Evolutionary conservation across 1,284 basidiomycete species (phyloP), one percentile per base, ranked within the genome.

Genomic region (Cronartium quercuum): DNA sequence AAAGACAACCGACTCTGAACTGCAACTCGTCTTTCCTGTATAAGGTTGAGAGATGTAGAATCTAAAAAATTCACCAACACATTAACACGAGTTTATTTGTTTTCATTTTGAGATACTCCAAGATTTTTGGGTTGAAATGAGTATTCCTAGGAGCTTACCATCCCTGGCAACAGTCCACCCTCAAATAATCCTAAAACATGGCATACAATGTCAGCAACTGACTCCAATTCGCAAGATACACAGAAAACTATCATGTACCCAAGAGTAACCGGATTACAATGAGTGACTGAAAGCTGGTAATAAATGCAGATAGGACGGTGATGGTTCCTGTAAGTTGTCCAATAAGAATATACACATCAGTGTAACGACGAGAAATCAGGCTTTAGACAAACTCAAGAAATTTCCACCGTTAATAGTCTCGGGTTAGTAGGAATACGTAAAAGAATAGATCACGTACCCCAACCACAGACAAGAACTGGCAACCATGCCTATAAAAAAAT

Each of bases 111-210:
- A 61, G 15, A 61, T 3, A 24, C 6, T 24, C 15, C 5, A 61
- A 18, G 4, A 24, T 34, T 3, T 5, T 61, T 37, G 6, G 21
- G 21, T 61, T 37, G 6, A 15, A 29, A 21, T 2, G 18, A 64
- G 2, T n/a, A 64, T 40, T 10, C 7, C 40, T 6, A 18, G 9
- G 15, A 4, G 55, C 63, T 73, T 18, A 73, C 70, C 47, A 73
- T 73, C 42, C 70, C 70, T 9, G 70, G 70, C 38, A 73, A 58
- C 24, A 73, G 47, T 12, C 70, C 70, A 41, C 70, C 70, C 47
- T 73, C 70, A 38, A 73, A 73, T 24, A 73, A 37, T 13, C 70
- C 70, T 73, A 40, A 55, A 29, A 40, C 2, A 71, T 18, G 47
- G 51, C 5, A 35, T 34, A 12, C n/a, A 34, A 42, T 4, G 18